A percentile compares a stretch with the other conserved stretches of the same genome.
Conservation (phyloP, 2,329 filamentous ascomycete species). For the Stagonosporopsis rhizophila region DNA sequence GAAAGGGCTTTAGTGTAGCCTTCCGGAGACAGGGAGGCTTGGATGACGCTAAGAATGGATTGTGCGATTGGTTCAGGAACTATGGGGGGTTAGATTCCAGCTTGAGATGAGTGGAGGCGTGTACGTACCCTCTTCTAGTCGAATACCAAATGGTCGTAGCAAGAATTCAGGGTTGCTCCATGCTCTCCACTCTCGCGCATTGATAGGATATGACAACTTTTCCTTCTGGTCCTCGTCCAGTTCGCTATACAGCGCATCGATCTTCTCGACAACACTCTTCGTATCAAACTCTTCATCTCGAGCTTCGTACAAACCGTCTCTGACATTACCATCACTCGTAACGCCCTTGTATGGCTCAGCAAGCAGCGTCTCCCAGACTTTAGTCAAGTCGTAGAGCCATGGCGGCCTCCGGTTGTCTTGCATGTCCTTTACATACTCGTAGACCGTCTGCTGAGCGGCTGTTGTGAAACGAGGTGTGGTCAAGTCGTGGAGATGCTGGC, state of each 20-base stretch:
- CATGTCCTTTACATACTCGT: constrained; percentile 68
- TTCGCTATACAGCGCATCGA: constrained; percentile 55
- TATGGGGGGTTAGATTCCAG: constrained; percentile 21
- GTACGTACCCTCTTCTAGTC: constrained; percentile 66
- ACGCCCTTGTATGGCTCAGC: constrained; percentile 74
- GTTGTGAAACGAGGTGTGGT: constrained; percentile 66
- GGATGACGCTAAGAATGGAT: constrained; percentile 63
- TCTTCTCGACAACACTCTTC: constrained; percentile 61
- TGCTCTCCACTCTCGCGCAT: constrained; percentile 74
- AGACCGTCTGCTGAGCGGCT: constrained; percentile 68
- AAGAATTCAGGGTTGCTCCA: constrained; percentile 78
- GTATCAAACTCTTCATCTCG: constrained; percentile 71
- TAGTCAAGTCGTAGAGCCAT: constrained; percentile 62
- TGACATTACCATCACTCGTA: constrained; percentile 69
- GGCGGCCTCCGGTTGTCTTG: constrained; percentile 66
- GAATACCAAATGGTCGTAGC: constrained; percentile 71
- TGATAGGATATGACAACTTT: constrained; percentile 66
- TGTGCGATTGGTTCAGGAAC: constrained; percentile 41
- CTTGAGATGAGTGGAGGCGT: too few relatives aligned
- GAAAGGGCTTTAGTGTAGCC: constrained; percentile 73
- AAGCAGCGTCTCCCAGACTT: constrained; percentile 48
- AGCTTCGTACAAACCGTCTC: constrained; percentile 62
- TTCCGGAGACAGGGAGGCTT: constrained; percentile 68
- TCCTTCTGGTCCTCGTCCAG: constrained; percentile 60
- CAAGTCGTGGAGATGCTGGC: constrained; percentile 69